These are phyloP conservation scores for Fraxinus quadrangulata DNA, from an alignment of 257 asterid species.

Conservation along the genomic window DNA sequence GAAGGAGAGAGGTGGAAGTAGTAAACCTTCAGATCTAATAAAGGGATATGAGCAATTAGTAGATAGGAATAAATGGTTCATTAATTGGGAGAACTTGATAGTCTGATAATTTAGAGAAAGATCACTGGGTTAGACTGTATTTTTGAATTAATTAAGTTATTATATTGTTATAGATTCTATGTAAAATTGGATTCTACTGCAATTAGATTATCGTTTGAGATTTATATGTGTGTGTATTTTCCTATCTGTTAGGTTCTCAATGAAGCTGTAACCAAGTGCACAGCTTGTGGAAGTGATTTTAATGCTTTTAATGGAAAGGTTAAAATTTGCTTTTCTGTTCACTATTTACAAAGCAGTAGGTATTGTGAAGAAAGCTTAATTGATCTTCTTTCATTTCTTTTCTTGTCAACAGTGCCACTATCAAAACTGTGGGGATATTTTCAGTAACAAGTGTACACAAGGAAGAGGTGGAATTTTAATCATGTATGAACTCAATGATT, in stretches of 20 bases:
- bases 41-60: no score
- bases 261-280: constrained; percentile 74
- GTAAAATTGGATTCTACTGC: background rate
- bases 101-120: constrained; percentile 78
- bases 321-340: constrained; percentile 26
- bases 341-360: background rate
- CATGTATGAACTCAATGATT: no score
- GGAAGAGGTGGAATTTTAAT: constrained; percentile 45
- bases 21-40: no score
- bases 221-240: constrained; percentile 22
- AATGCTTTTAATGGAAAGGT: constrained; percentile 82
- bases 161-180: background rate
- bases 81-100: no score
- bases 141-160: constrained; percentile 18
- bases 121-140: constrained; percentile 75
- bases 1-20: no score
- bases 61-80: no score
- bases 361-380: constrained; percentile 5
- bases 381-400: constrained; percentile 18
- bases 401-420: constrained; percentile 70
- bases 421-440: constrained; percentile 87
- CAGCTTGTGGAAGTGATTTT: constrained; percentile 60
- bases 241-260: constrained; percentile 69
- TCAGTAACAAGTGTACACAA: constrained; percentile 95
- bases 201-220: background rate